phyloP scores from a whole-genome alignment of 1,284 basidiomycete genomes.

The Leccinum huronense region DNA sequence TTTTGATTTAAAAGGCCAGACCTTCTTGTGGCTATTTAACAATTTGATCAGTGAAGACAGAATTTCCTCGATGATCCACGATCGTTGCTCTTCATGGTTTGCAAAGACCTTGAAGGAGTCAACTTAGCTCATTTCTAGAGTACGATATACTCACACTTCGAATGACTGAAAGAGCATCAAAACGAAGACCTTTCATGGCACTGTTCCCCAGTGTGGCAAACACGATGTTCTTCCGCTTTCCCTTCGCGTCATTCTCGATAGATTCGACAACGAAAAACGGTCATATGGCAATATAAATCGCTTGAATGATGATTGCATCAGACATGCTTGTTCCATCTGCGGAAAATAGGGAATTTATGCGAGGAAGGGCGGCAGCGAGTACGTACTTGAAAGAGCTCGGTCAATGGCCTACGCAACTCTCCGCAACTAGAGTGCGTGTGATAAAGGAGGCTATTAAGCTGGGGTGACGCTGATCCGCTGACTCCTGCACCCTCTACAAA shows the following conservation, averaged over 20 bases:
- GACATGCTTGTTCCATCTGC: constrained; percentile 75
- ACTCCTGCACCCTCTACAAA: constrained; percentile 74
- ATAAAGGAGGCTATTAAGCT: constrained; percentile 56
- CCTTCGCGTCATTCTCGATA: constrained; percentile 48
- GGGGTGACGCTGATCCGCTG: constrained; percentile 42
- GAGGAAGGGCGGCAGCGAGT: constrained; percentile 63
- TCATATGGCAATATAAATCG: constrained; percentile 87
- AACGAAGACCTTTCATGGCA: constrained; percentile 76
- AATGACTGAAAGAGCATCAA: constrained; percentile 81
- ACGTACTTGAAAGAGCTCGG: constrained; percentile 61
- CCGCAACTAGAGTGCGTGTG: constrained; percentile 41
- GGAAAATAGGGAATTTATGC: constrained; percentile 66
- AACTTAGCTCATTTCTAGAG: constrained; percentile 1
- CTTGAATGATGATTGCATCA: constrained; percentile 84
- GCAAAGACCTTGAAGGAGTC: constrained; percentile 71
- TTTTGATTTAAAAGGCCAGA: constrained; percentile 37
- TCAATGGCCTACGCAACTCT: constrained; percentile 52
- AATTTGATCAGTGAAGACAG: constrained; percentile 85
- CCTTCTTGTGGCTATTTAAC: constrained; percentile 87
- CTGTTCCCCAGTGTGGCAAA: constrained; percentile 65
- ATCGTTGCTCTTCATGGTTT: constrained; percentile 83
- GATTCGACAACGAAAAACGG: constrained; percentile 87
- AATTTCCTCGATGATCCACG: constrained; percentile 97
- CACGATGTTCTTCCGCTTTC: constrained; percentile 56
- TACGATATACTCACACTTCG: constrained; percentile 62